Evolutionary conservation across 257 asterid species (phyloP), one percentile per base, ranked within the genome.

Genomic region (Solanum tarapatanum): DNA sequence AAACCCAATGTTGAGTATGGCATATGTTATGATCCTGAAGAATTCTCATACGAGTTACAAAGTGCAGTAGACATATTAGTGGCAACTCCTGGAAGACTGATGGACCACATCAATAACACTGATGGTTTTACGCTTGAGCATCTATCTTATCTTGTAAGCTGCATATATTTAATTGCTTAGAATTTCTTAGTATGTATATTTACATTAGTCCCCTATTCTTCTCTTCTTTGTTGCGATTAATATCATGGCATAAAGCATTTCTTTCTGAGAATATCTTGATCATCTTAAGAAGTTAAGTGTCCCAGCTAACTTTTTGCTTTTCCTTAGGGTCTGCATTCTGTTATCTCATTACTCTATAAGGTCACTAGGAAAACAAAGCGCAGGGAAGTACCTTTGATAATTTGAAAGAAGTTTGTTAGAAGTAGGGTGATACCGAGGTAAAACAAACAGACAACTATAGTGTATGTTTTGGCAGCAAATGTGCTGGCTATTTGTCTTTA

Each of bases 31-130:
- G 94, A 91, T 88, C 87, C 91, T 64, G 96, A 89, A 88, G 94
- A 94, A 89, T 82, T 86, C 80, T 35, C 87, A 66, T 90, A 28
- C 45, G 94, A 91, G 88, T 88, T 89, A 37, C 91, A 92, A 91
- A 94, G 98, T 89, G 88, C 93, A 76, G 98, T 96, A 82, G 99
- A 96, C 93, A 95, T 96, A 88, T 94, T 96, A 79, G 98, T 96
- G 87, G 98, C 99, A 85, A 96, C 99, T 85, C 98, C 98, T 8
- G 98, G 99, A 87, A 94, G 98, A 91, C 91, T 96, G 87, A 94
- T 95, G 97, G 99, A 96, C 90, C 99, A 96, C 88, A 94, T 96
- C 82, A 90, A 90, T 93, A 94, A 94, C 89, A 96, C 99, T 60
- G 90, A 92, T 91, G 99, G 99, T 69, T 96, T 96, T 92, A 93